phyloP scores from a whole-genome alignment of 768 basidiomycete genomes.

The Postia placenta region DNA sequence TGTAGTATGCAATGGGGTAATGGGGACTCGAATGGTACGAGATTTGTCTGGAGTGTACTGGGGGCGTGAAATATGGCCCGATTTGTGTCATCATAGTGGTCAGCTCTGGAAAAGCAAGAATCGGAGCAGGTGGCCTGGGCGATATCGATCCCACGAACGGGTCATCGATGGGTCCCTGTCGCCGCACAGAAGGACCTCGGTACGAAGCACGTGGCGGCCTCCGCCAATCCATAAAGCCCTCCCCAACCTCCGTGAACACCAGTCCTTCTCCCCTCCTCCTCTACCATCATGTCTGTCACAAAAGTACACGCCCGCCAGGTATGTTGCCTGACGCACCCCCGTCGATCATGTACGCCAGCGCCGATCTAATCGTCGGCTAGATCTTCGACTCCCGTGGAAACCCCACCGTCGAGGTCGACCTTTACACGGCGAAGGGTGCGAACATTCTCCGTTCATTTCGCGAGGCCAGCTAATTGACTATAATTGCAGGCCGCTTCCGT shows the following conservation, averaged over 20 bases:
- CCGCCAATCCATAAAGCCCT: not conserved
- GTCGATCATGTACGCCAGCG: conserved; percentile 1
- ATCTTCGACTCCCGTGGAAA: conserved; percentile 99
- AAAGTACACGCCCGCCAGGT: conserved; percentile 94
- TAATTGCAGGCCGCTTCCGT: conserved; percentile 80
- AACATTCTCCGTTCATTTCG: not conserved
- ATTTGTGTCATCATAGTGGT: not conserved
- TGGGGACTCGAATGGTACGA: not conserved
- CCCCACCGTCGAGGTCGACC: conserved; percentile 93
- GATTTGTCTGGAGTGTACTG: not conserved
- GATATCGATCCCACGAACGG: not conserved
- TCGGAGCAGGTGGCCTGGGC: not conserved
- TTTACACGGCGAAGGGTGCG: conserved; percentile 80
- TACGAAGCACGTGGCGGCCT: not conserved
- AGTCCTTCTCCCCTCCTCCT: conserved; percentile 11
- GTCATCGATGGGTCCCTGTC: not conserved
- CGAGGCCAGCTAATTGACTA: no score
- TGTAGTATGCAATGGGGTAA: not conserved
- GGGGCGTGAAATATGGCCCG: not conserved
- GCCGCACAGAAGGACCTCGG: not conserved
- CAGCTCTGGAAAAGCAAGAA: not conserved
- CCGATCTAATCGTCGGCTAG: conserved; percentile 75
- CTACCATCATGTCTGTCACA: conserved; percentile 77
- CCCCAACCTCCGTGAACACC: not conserved
- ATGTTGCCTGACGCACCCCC: conserved; percentile 14